phyloP scores from a whole-genome alignment of 73 alveolate genomes.

The Stentor roeselii region DNA sequence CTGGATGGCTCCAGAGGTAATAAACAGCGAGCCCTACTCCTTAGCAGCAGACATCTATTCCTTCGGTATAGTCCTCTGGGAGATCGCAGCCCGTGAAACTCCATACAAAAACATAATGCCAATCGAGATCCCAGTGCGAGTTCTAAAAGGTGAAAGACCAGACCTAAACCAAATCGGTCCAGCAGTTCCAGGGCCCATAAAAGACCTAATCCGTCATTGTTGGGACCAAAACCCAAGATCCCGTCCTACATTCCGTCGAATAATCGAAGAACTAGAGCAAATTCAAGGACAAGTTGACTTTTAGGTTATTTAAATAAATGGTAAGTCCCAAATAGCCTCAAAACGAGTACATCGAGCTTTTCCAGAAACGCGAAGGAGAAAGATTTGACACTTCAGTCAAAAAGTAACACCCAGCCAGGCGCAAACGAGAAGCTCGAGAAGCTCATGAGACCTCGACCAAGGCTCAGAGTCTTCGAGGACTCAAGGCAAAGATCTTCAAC shows the following conservation, averaged over 20 bases:
- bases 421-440: constrained; percentile 94
- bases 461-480: constrained; percentile 87
- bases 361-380: constrained; percentile 88
- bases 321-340: constrained; percentile 71
- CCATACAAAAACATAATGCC: constrained; percentile 80
- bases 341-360: constrained; percentile 93
- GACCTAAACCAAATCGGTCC: not conserved
- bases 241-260: not conserved
- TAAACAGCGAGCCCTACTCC: constrained; percentile 89
- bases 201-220: not conserved
- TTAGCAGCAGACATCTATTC: constrained; percentile 97
- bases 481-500: constrained; percentile 92
- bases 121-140: not conserved
- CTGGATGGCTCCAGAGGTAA: constrained; percentile 99
- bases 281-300: not conserved
- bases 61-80: constrained; percentile 97
- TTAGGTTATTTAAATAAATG: too few relatives aligned
- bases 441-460: constrained; percentile 83
- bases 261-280: constrained; percentile 8
- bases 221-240: constrained; percentile 1
- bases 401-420: constrained; percentile 24
- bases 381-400: constrained; percentile 90
- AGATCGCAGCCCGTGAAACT: constrained; percentile 95
- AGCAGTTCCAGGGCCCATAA: not conserved
- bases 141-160: constrained; percentile 18